Evolutionary conservation across 331 rosid genomes (phyloP).

Genomic region (Phaseolus coccineus): DNA sequence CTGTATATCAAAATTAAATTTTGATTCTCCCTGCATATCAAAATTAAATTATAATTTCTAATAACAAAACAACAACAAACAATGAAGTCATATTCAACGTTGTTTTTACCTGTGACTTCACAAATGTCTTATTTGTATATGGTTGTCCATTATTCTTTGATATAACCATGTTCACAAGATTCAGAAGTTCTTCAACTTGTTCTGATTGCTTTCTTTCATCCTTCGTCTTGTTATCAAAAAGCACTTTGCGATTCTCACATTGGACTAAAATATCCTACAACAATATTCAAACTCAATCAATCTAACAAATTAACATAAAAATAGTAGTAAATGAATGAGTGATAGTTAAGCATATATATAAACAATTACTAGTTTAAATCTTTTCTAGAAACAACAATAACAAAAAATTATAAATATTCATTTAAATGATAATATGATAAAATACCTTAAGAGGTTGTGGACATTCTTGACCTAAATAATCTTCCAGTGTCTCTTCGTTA

Average conservation of each 20-base stretch:
- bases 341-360: too few species aligned
- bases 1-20: not conserved
- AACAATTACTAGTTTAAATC: too few species aligned
- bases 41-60: not conserved
- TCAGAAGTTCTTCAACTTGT: not conserved
- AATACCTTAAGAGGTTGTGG: constrained; percentile 75
- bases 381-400: too few species aligned
- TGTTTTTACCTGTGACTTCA: not conserved
- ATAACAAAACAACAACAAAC: not conserved
- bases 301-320: too few species aligned
- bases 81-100: not conserved
- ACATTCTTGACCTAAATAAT: constrained; percentile 74
- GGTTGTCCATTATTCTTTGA: not conserved
- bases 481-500: constrained; percentile 71
- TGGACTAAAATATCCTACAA: not conserved
- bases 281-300: not conserved
- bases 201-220: not conserved
- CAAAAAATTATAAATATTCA: too few species aligned
- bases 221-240: not conserved
- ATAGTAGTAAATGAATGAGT: too few species aligned
- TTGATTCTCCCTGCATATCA: not conserved
- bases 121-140: not conserved
- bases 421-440: too few species aligned
- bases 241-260: not conserved
- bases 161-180: not conserved